These are phyloP conservation scores for Fusarium pseudocircinatum DNA, from an alignment of 2,329 filamentous ascomycete species.

Conservation along the genomic window DNA sequence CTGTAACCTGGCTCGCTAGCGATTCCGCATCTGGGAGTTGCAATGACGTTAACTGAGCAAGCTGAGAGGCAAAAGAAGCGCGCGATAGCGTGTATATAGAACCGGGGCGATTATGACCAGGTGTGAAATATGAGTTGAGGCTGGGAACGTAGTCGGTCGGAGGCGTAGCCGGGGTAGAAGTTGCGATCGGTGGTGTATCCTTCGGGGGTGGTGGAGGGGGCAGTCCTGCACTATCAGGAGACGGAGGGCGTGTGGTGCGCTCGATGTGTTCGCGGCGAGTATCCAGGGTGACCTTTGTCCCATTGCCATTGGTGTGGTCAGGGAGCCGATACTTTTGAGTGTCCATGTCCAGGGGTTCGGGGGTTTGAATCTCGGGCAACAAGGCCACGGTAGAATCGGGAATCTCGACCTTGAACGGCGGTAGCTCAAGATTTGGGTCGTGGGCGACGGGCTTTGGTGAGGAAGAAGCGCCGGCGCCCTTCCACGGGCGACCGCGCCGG, in stretches of 20 bases:
- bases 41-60: constrained; percentile 90
- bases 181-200: constrained; percentile 51
- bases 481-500: constrained; percentile 77
- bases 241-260: constrained; percentile 55
- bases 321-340: constrained; percentile 79
- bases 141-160: constrained; percentile 60
- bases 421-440: constrained; percentile 36
- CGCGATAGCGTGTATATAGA: constrained; percentile 95
- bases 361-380: constrained; percentile 62
- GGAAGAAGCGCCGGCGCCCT: constrained; percentile 63
- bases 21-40: constrained; percentile 87
- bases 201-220: constrained; percentile 54
- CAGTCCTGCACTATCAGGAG: constrained; percentile 48
- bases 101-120: constrained; percentile 74
- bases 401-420: constrained; percentile 45
- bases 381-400: constrained; percentile 43
- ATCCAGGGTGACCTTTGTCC: constrained; percentile 69
- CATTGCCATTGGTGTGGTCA: constrained; percentile 74
- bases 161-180: constrained; percentile 43
- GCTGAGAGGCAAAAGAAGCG: constrained; percentile 90
- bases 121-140: constrained; percentile 72
- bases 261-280: constrained; percentile 68
- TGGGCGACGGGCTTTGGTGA: constrained; percentile 40
- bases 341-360: constrained; percentile 70
- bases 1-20: constrained; percentile 82